Percentiles rank a stretch among this genome's conserved stretches.
These are phyloP conservation scores for Boletus reticuloceps DNA, from an alignment of 768 basidiomycete species.

Conservation along the genomic window DNA sequence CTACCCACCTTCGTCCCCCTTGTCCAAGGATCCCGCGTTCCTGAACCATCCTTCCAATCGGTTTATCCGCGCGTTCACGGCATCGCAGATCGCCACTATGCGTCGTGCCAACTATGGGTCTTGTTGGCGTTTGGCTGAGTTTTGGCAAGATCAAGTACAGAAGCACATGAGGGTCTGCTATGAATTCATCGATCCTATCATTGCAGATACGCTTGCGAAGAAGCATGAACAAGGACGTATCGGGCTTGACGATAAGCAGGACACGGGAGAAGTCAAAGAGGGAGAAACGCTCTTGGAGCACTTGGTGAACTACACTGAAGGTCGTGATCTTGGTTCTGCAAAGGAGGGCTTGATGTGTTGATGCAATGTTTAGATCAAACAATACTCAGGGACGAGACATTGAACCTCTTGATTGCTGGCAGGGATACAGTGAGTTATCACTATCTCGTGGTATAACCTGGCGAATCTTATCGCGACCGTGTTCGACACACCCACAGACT, in stretches of 20 bases:
- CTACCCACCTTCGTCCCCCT: conserved; percentile 27
- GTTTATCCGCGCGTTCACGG: conserved; percentile 40
- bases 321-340: conserved; percentile 26
- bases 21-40: conserved; percentile 22
- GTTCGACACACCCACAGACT: conserved; percentile 17
- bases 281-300: conserved; percentile 49
- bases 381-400: conserved; percentile 23
- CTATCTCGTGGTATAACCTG: not conserved
- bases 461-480: not conserved
- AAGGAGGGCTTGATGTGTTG: not conserved
- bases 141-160: conserved; percentile 41
- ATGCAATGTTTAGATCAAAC: conserved; percentile 16
- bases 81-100: conserved; percentile 34
- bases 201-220: conserved; percentile 41
- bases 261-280: conserved; percentile 25
- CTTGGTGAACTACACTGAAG: conserved; percentile 52
- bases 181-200: conserved; percentile 49
- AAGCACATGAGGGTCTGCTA: conserved; percentile 40
- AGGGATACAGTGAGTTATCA: conserved; percentile 41
- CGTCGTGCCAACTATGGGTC: conserved; percentile 36
- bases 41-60: conserved; percentile 31
- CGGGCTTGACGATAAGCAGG: not conserved
- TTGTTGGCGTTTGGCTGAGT: conserved; percentile 43
- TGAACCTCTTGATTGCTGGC: conserved; percentile 32
- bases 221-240: conserved; percentile 19